Conservation (phyloP, 768 basidiomycete species). For the Suillus cothurnatus region DNA sequence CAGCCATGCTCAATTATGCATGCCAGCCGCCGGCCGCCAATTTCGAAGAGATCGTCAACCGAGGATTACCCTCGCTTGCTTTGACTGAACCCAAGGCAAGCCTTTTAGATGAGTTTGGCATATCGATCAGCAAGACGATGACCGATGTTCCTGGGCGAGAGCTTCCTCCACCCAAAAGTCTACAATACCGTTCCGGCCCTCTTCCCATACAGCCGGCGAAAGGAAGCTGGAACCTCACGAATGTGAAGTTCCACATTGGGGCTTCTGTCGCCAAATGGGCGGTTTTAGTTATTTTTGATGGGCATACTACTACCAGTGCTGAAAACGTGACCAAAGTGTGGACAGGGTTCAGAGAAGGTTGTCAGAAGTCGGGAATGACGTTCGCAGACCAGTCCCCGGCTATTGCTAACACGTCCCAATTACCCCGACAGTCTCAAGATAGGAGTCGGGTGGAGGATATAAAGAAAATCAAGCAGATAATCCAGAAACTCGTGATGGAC, state of each 20-base stretch:
- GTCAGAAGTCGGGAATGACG: background rate
- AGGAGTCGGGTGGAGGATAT: background rate
- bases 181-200: background rate
- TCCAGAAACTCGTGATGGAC: slow-evolving; percentile 35
- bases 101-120: background rate
- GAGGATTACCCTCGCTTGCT: slow-evolving; percentile 40
- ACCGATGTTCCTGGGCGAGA: background rate
- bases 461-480: background rate
- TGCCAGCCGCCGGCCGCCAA: background rate
- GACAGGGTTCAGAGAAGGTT: background rate
- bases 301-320: background rate
- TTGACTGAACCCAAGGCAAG: background rate
- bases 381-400: background rate
- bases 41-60: background rate
- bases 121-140: background rate
- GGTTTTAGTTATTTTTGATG: background rate
- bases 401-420: background rate
- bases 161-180: background rate
- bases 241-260: background rate
- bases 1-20: slow-evolving; percentile 47
- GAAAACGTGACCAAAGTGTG: background rate
- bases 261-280: background rate
- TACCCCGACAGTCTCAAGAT: background rate
- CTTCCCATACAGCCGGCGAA: background rate
- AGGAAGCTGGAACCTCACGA: background rate